Base-by-base conservation (phyloP, 495 filamentous ascomycete species). In the Annulohypoxylon maeteangense region DNA sequence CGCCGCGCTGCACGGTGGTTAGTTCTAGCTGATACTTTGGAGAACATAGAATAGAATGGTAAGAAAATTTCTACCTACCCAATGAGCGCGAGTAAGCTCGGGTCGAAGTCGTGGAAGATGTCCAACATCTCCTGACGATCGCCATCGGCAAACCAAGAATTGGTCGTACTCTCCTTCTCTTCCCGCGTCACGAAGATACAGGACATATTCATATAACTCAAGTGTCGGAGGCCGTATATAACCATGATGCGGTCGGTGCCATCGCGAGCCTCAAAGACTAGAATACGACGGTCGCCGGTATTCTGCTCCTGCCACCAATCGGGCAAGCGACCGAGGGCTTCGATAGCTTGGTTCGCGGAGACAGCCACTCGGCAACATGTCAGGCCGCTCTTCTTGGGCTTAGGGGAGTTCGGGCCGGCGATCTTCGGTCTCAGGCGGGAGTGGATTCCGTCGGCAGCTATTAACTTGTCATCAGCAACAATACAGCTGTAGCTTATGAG, bases 311-410 rank as follows among this genome's bases (percentile, higher is more conserved):
- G 71, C 70, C 47, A 68, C 69, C 16, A 86, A 64, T 25, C 77
- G 65, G 12, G 79, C 66, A 70, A 32, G 29, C 48, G 22, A 7
- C 71, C 67, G 14, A 75, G 68, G 2, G 71, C 67, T 38, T 86
- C 76, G n/a, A 76, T 79, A 42, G 79, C 72, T 44, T 84, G 70
- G 29, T 80, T 73, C 1, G 79, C 77, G 12, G 80, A 80, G 16
- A 88, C 78, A 10, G 86, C 70, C 51, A 85, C 81, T 14, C 86
- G 84, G 68, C 86, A 88, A 5, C 84, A 86, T 18, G 83, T 76
- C 50, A 88, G 79, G 0, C 87, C 86, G 4, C 83, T 87, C 56
- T 81, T 76, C n/a, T 71, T 72, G 2, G 82, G 81, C 0, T 74
- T 77, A 51, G 79, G 75, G 20, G 73, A 66, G 7, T 78, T 67